Evolutionary conservation across 164 flowering plant genomes (phyloP).

Genomic region (Litsea cubeba): DNA sequence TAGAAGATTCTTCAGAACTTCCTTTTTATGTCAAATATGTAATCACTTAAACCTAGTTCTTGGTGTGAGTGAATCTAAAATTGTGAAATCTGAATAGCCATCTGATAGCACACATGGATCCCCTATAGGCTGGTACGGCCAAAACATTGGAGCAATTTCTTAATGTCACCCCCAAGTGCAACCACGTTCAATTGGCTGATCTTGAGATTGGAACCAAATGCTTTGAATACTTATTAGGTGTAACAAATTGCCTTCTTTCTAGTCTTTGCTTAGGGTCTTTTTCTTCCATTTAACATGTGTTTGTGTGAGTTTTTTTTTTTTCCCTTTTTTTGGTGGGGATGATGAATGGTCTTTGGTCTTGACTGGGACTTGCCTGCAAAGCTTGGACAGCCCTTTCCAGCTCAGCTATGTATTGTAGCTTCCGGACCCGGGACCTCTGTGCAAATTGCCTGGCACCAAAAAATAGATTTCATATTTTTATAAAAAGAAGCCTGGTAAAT

Average conservation of each 20-base stretch:
- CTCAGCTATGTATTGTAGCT: constrained; percentile 96
- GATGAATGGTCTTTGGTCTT: not conserved
- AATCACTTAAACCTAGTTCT: not conserved
- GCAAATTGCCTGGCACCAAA: constrained; percentile 76
- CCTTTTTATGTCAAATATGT: not conserved
- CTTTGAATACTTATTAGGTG: not conserved
- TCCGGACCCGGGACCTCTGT: constrained; percentile 90
- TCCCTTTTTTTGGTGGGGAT: too few species aligned
- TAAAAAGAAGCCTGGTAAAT: not conserved
- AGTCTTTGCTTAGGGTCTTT: too few species aligned
- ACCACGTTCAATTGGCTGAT: not conserved
- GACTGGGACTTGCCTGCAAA: constrained; percentile 55
- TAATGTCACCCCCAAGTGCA: not conserved
- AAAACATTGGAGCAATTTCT: not conserved
- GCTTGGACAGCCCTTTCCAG: constrained; percentile 82
- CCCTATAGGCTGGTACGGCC: not conserved
- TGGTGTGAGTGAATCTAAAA: not conserved
- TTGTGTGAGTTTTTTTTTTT: too few species aligned
- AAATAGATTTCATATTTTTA: not conserved
- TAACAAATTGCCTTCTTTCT: too few species aligned
- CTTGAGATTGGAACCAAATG: not conserved
- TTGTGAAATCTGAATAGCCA: not conserved
- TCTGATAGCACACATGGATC: not conserved
- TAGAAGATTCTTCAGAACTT: not conserved
- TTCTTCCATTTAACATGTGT: too few species aligned